Evolutionary conservation across 73 alveolate genomes (phyloP).

Genomic region (Blepharisma stoltei): DNA sequence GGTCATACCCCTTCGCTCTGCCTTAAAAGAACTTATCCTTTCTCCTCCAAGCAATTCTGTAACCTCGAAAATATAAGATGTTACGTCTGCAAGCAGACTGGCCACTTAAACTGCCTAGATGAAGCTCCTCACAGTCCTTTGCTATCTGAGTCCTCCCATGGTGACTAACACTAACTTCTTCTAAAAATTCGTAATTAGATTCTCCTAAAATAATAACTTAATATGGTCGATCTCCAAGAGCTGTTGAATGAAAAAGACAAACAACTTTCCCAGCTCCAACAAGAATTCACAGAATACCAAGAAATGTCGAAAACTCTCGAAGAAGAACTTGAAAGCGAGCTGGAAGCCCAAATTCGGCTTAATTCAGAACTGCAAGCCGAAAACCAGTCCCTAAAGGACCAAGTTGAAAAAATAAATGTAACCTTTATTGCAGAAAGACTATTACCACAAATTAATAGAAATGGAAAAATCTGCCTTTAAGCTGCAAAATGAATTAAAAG

Average conservation of each 20-base stretch:
- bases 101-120: too few species aligned
- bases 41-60: too few species aligned
- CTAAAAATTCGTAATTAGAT: too few species aligned
- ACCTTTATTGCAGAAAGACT: conserved; percentile 4
- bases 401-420: conserved; percentile 9
- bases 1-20: too few species aligned
- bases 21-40: too few species aligned
- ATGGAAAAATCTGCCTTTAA: background rate
- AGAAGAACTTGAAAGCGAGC: conserved; percentile 15
- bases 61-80: too few species aligned
- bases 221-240: background rate
- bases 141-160: too few species aligned
- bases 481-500: conserved; percentile 4
- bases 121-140: too few species aligned
- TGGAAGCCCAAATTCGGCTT: background rate
- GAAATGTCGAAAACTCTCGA: background rate
- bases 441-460: background rate
- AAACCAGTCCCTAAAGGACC: conserved; percentile 7
- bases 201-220: too few species aligned
- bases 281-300: conserved; percentile 22
- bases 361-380: background rate
- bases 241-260: background rate
- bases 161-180: too few species aligned
- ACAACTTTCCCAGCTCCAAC: background rate
- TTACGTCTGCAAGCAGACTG: too few species aligned